Evolutionary conservation across 169 alveolate genomes (phyloP).

Genomic region (Plasmodium fragile): DNA sequence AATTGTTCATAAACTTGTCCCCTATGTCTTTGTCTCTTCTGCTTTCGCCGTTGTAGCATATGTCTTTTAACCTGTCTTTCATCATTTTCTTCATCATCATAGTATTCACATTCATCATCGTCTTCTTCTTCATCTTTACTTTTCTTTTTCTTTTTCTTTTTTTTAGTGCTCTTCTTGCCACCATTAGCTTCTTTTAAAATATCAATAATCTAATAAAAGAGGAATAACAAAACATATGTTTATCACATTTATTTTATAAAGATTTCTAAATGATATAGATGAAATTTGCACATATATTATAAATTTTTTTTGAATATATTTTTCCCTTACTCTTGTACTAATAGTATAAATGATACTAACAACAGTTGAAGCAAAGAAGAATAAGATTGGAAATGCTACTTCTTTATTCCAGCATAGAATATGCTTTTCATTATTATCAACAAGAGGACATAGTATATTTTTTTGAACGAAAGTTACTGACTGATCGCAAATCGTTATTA

Average conservation of each 20-base stretch:
- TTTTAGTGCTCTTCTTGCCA: background rate
- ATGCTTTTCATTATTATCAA: background rate
- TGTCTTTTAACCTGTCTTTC: background rate
- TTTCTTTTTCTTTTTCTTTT: background rate
- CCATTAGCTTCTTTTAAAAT: background rate
- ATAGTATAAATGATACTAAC: background rate
- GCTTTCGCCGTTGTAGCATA: background rate
- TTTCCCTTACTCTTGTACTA: background rate
- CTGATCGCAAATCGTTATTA: background rate
- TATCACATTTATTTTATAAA: background rate
- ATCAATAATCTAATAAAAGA: background rate
- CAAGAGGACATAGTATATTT: background rate
- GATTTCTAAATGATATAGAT: background rate
- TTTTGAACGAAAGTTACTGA: background rate
- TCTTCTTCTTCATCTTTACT: background rate
- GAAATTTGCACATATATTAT: background rate
- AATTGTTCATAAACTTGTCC: background rate
- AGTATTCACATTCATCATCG: background rate
- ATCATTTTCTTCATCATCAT: background rate
- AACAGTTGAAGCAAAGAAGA: background rate
- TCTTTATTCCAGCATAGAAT: background rate
- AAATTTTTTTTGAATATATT: background rate
- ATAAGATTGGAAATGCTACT: background rate
- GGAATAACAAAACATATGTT: background rate
- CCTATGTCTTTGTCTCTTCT: background rate